phyloP scores from a whole-genome alignment of 78 protist species.

The Neovahlkampfia damariscottae region DNA sequence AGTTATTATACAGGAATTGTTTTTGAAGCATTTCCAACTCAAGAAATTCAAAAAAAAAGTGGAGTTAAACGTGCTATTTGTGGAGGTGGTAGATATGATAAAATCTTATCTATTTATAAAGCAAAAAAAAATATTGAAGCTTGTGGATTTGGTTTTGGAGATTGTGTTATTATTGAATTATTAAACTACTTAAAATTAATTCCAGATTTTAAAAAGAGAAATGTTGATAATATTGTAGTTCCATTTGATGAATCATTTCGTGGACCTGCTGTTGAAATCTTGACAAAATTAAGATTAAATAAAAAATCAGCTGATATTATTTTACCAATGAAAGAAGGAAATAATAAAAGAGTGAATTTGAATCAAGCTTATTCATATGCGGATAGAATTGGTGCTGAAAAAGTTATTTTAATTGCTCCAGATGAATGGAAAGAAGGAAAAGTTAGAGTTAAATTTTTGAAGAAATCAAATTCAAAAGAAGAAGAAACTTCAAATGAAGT shows the following conservation, averaged over 20 bases:
- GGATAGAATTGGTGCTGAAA: constrained; percentile 37
- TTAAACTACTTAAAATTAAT: constrained; percentile 18
- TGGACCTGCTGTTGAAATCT: constrained; percentile 9
- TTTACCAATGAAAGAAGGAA: too few relatives aligned
- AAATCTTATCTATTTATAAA: constrained; percentile 30
- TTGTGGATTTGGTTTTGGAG: constrained; percentile 60
- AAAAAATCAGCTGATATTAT: constrained; percentile 27
- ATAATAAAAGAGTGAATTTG: neutral
- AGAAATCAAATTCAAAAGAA: too few relatives aligned
- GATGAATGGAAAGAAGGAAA: constrained; percentile 34
- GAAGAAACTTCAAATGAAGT: too few relatives aligned
- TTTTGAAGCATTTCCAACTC: constrained; percentile 60
- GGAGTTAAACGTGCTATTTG: constrained; percentile 37
- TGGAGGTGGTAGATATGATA: constrained; percentile 53
- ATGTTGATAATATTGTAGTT: constrained; percentile 10
- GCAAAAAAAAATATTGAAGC: constrained; percentile 28
- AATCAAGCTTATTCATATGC: constrained; percentile 39
- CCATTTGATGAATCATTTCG: constrained; percentile 37
- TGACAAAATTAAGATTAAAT: constrained; percentile 18
- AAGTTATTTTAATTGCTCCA: constrained; percentile 41
- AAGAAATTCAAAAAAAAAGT: constrained; percentile 12
- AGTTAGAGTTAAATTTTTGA: constrained; percentile 19
- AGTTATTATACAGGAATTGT: constrained; percentile 64
- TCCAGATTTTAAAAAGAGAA: neutral
- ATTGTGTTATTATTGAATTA: constrained; percentile 54